These are phyloP conservation scores for Alloascoidea africana DNA, from an alignment of 805 yeast species.

Conservation along the genomic window DNA sequence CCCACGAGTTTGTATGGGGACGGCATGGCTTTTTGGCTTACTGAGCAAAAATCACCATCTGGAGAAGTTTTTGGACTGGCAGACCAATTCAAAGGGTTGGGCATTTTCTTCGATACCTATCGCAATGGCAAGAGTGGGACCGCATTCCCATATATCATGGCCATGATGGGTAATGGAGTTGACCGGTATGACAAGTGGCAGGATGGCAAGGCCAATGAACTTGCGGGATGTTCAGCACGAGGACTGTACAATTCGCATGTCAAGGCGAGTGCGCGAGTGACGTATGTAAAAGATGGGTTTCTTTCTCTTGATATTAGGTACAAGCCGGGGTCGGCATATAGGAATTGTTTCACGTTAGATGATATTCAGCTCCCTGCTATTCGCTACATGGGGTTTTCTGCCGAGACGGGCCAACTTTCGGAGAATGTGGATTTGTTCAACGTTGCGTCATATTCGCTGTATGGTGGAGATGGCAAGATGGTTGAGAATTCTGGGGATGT, in stretches of 20 bases:
- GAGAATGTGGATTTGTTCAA: conserved; percentile 54
- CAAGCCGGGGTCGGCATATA: conserved; percentile 36
- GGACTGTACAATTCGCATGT: conserved; percentile 35
- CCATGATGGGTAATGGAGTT: conserved; percentile 57
- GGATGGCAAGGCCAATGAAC: conserved; percentile 60
- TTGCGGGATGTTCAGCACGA: conserved; percentile 53
- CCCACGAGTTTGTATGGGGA: conserved; percentile 52
- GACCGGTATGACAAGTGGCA: conserved; percentile 44
- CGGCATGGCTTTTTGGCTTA: conserved; percentile 71
- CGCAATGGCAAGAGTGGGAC: conserved; percentile 48
- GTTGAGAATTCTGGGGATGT: no score
- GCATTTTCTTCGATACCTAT: conserved; percentile 65
- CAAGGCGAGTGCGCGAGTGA: conserved; percentile 37
- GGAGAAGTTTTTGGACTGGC: conserved; percentile 70
- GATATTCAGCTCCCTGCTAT: conserved; percentile 34
- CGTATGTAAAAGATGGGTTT: conserved; percentile 44
- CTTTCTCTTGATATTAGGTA: conserved; percentile 51
- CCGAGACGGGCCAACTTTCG: conserved; percentile 68
- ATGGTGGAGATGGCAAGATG: no score
- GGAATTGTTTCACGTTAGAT: conserved; percentile 45
- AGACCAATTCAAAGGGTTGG: conserved; percentile 56
- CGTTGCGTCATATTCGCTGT: conserved; percentile 38
- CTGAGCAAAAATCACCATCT: conserved; percentile 30
- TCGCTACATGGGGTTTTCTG: conserved; percentile 58
- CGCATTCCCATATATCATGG: conserved; percentile 57